Evolutionary conservation across 306 rosid genomes (phyloP), one percentile per base, ranked within the genome.

Genomic region (Lathyrus sativus): DNA sequence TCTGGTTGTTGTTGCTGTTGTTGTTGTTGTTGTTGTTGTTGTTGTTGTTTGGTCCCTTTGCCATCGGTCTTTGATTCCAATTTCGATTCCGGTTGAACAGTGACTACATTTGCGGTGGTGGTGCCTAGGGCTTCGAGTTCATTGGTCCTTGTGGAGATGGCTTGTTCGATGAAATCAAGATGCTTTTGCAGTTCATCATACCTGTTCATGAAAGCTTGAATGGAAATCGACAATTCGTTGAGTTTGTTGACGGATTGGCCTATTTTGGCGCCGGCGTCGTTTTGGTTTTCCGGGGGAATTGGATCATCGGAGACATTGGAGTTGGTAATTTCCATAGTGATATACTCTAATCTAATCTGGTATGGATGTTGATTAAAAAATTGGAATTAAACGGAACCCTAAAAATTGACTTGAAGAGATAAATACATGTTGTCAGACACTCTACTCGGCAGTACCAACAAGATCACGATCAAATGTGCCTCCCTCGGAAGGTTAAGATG

Each of bases 151-250:
- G 76, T 31, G 12, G 70, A 80, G 7, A 83, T 80, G 71, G 85
- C 71, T 29, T 73, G 77, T 5, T 67, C 75, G 18, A 83, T 85
- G 76, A 70, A 85, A 22, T 75, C 62, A 18, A 85, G 78, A 50
- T 85, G 87, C 13, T 73, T 76, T 49, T 80, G 85, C 14, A 85
- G 64, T 31, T 83, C 87, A 17, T 80, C 79, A 33, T 66, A 85
- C 64, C 80, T 74, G 43, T 31, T 63, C 11, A 70, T 82, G 79
- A 85, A 83, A 12, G 74, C 22, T 28, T 70, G 78, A 4, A 80
- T 80, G 3, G 82, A 75, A 37, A 33, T 19, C 7, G 90, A 45
- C 11, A 80, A 51, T 45, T 80, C 39, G 71, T 58, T 78, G 29
- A 85, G 85, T 72, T 78, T 57, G 72, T 68, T 68, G 3, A 82